These are phyloP conservation scores for Cerioporus squamosus DNA, from an alignment of 1,284 basidiomycete species.

Conservation along the genomic window DNA sequence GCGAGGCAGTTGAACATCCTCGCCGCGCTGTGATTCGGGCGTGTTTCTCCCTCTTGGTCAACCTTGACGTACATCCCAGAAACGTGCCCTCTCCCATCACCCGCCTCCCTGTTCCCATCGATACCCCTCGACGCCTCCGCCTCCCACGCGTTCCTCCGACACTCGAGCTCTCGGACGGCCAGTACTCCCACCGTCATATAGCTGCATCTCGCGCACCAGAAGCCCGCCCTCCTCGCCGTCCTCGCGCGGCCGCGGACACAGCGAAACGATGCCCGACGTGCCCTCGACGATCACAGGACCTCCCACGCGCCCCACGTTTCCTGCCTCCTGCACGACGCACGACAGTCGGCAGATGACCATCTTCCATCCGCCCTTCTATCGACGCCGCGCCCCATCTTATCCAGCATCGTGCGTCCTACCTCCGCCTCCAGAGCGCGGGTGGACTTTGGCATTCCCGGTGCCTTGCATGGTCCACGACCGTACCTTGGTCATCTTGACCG, in stretches of 20 bases:
- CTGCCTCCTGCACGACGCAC: constrained; percentile 3
- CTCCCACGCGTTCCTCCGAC: background rate
- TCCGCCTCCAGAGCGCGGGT: background rate
- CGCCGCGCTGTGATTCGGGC: constrained; percentile 8
- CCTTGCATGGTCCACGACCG: background rate
- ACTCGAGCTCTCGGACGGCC: background rate
- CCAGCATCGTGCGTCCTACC: constrained; percentile 4
- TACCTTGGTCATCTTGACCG: background rate
- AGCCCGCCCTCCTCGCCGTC: background rate
- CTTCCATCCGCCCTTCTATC: constrained; percentile 23
- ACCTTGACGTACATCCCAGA: constrained; percentile 20
- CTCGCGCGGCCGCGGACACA: background rate
- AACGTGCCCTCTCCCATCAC: constrained; percentile 18
- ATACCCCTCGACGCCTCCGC: background rate
- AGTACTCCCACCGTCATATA: background rate
- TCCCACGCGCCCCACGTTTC: constrained; percentile 15
- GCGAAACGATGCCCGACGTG: background rate
- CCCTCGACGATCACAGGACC: constrained; percentile 13
- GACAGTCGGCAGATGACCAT: constrained; percentile 16
- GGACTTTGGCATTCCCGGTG: no score
- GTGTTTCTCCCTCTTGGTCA: constrained; percentile 4
- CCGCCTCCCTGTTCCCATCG: constrained; percentile 22
- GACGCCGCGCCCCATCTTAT: constrained; percentile 12
- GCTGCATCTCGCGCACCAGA: background rate
- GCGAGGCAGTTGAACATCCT: background rate